Evolutionary conservation across 1,139 yeast species (phyloP), one percentile per base, ranked within the genome.

Genomic region (Taphrina deformans): DNA sequence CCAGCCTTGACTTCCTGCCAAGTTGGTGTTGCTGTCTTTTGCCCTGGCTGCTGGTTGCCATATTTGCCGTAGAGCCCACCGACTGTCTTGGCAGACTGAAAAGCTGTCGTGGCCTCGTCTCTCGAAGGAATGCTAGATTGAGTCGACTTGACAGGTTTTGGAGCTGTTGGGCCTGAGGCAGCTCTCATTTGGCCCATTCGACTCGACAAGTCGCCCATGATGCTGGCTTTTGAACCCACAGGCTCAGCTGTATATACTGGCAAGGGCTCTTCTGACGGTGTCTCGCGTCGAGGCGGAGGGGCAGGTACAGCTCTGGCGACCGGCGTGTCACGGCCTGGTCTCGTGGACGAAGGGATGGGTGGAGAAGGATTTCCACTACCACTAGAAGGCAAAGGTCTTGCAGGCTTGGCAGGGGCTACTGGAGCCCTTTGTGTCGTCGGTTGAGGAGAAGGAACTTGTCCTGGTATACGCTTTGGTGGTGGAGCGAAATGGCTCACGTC

Each of bases 1-100:
- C 63, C 63, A n/a, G 63, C 63, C 27, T 59, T 59, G 56, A 59
- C 56, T 23, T 59, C 63, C n/a, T 31, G 40, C 63, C 63, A 59
- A 10, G 50, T 48, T 6, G 63, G 63, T 4, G 63, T 50, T 6
- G 56, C 50, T 7, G 50, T 52, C 41, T 38, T 48, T 31, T 31
- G 51, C 3, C 52, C 52, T n/a, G 53, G 58, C 31, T 41, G 50
- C 27, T 55, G 50, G 29, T 23, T 44, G 56, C 56, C 56, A 31
- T 59, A 59, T 46, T 50, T 59, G 55, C 56, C 51, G 31, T 59
- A 59, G 18, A 59, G 56, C 0, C 56, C 33, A 5, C 56, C 45
- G 10, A 59, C 29, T 5, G 63, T 59, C 29, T 52, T 48, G 27
- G 63, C 63, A 14, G 56, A 48, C 5, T 29, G 23, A 23, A 59